A percentile compares a stretch with the other conserved stretches of the same genome.
Evolutionary conservation across 2,329 filamentous ascomycete species (phyloP).

Genomic region (Sporothrix brasiliensis): DNA sequence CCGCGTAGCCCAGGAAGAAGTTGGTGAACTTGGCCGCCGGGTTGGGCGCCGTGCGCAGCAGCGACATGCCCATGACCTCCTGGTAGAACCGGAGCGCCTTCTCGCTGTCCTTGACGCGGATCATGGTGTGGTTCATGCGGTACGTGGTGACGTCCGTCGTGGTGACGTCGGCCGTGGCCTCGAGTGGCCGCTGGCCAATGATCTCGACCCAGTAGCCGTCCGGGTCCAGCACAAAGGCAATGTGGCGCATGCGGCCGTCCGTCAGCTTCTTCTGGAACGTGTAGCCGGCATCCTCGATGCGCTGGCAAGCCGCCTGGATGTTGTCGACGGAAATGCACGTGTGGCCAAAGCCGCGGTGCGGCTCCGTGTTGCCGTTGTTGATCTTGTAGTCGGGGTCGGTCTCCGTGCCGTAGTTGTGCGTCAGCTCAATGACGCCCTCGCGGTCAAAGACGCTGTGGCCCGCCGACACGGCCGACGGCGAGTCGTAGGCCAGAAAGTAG

Average conservation of each 20-base stretch:
- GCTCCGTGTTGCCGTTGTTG: slow-evolving; percentile 89
- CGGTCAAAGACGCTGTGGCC: slow-evolving; percentile 76
- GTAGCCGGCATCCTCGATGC: slow-evolving; percentile 88
- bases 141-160: slow-evolving; percentile 76
- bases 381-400: slow-evolving; percentile 77
- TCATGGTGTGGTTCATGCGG: slow-evolving; percentile 89
- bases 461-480: slow-evolving; percentile 70
- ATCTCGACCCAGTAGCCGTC: slow-evolving; percentile 88
- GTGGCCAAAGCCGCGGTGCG: slow-evolving; percentile 81
- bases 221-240: slow-evolving; percentile 88
- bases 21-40: slow-evolving; percentile 76
- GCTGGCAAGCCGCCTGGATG: slow-evolving; percentile 85
- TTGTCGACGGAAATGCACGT: slow-evolving; percentile 81
- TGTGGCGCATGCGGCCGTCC: slow-evolving; percentile 83
- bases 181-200: slow-evolving; percentile 70
- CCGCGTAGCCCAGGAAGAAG: slow-evolving; percentile 86
- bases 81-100: slow-evolving; percentile 79
- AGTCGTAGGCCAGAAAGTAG: slow-evolving; percentile 92
- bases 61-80: slow-evolving; percentile 84
- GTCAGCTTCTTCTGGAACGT: slow-evolving; percentile 92
- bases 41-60: slow-evolving; percentile 73
- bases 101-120: slow-evolving; percentile 82
- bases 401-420: slow-evolving; percentile 86
- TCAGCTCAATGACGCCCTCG: slow-evolving; percentile 86
- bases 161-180: slow-evolving; percentile 71